Percentiles rank a stretch among this genome's conserved stretches.
Conservation (phyloP, 1,284 basidiomycete genomes). For the Moesziomyces antarcticus region DNA sequence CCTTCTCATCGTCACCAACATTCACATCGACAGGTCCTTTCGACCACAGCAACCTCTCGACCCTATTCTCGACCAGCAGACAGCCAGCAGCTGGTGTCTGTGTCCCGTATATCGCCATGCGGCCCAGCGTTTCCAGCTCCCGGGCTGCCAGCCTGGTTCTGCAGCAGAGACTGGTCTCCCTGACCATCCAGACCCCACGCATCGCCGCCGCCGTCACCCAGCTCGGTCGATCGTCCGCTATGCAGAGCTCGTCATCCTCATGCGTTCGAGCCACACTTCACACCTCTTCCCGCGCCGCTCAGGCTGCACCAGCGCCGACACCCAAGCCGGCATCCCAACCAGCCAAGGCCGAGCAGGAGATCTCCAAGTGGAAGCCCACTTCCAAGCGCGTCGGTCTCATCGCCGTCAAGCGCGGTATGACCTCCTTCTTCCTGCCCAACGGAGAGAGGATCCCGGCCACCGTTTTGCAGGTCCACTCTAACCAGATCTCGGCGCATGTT, state of each 20-base stretch:
- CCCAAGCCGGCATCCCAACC: conserved; percentile 5
- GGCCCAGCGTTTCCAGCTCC: conserved; percentile 25
- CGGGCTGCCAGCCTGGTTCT: conserved; percentile 32
- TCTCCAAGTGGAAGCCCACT: conserved; percentile 78
- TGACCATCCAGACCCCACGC: conserved; percentile 25
- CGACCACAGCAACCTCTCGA: not conserved
- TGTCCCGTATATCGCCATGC: conserved; percentile 8
- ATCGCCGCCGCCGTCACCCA: conserved; percentile 7
- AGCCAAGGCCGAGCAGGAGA: conserved; percentile 9
- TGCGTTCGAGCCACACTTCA: conserved; percentile 17
- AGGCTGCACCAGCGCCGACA: conserved; percentile 22
- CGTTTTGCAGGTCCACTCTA: conserved; percentile 82
- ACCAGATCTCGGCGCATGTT: conserved; percentile 56
- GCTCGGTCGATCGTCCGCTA: conserved; percentile 7
- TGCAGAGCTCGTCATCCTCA: conserved; percentile 4
- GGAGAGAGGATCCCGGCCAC: conserved; percentile 90
- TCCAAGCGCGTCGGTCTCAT: conserved; percentile 88
- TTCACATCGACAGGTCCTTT: not conserved
- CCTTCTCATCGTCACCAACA: not conserved
- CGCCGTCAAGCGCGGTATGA: conserved; percentile 96
- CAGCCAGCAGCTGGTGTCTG: not conserved
- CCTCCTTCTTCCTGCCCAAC: conserved; percentile 88
- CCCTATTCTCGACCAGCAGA: not conserved
- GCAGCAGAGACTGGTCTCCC: conserved; percentile 28
- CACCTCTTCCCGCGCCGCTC: conserved; percentile 21